phyloP scores from a whole-genome alignment of 169 alveolate genomes.

The Plasmodium gonderi region DNA sequence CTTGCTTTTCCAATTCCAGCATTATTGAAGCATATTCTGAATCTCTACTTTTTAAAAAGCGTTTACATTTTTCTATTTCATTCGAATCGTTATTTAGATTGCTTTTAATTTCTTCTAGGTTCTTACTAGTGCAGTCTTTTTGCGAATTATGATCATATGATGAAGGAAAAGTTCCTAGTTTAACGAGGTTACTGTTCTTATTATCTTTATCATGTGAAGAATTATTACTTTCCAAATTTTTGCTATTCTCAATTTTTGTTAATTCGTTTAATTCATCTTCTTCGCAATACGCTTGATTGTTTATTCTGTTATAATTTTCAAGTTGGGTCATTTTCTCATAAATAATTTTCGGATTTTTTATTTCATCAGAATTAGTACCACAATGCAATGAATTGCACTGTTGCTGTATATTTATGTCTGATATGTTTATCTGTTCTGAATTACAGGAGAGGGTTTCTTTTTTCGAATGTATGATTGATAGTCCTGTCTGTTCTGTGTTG shows the following conservation, averaged over 20 bases:
- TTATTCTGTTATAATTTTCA: neutral
- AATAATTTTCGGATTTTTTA: neutral
- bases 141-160: neutral
- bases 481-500: neutral
- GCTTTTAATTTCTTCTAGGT: conserved; percentile 2
- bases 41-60: conserved; percentile 53
- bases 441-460: neutral
- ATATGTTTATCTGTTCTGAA: neutral
- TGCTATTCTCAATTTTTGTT: neutral
- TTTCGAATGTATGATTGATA: neutral
- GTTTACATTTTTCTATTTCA: conserved; percentile 39
- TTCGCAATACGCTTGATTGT: neutral
- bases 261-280: neutral
- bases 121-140: neutral
- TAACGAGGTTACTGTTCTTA: neutral
- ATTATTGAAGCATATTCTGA: conserved; percentile 24
- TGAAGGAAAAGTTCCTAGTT: neutral
- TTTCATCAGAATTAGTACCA: neutral
- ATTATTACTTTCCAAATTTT: neutral
- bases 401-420: neutral
- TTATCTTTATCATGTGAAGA: neutral
- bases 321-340: neutral
- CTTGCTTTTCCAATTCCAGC: conserved; percentile 7
- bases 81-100: conserved; percentile 11
- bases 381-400: neutral